Evolutionary conservation across 768 basidiomycete species (phyloP).

Genomic region (Kwoniella dendrophila): DNA sequence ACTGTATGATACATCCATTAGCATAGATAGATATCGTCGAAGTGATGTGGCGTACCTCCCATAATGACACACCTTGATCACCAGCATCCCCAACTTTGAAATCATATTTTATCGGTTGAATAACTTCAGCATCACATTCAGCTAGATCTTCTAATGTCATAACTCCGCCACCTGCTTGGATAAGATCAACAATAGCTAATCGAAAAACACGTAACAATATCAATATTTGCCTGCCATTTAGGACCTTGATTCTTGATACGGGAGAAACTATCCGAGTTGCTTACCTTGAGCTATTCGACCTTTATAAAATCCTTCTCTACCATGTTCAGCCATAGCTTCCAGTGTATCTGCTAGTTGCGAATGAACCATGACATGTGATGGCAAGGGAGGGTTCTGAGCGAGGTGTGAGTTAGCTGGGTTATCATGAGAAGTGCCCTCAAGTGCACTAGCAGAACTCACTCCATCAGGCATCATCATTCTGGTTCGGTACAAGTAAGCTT

Average conservation of each 20-base stretch:
- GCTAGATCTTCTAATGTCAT: constrained; percentile 94
- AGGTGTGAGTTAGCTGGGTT: too few relatives aligned
- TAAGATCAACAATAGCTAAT: constrained; percentile 58
- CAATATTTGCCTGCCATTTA: not conserved
- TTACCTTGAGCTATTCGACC: constrained; percentile 83
- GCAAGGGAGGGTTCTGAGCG: constrained; percentile 62
- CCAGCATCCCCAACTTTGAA: constrained; percentile 60
- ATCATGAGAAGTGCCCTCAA: too few relatives aligned
- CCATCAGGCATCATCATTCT: constrained; percentile 54
- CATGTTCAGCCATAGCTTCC: constrained; percentile 73
- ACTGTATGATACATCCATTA: constrained; percentile 61
- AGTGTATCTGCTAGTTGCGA: constrained; percentile 84
- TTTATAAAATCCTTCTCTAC: constrained; percentile 91
- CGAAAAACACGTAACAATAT: not conserved
- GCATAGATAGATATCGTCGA: too few relatives aligned
- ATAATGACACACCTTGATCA: constrained; percentile 78
- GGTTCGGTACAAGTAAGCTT: constrained; percentile 5
- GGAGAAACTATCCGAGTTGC: too few relatives aligned
- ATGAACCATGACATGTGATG: constrained; percentile 80
- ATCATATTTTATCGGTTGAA: constrained; percentile 89
- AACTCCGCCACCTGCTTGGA: constrained; percentile 82
- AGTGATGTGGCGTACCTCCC: constrained; percentile 70
- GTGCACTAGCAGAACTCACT: constrained; percentile 27
- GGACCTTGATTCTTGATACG: too few relatives aligned
- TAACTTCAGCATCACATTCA: constrained; percentile 73